These are phyloP conservation scores for Oryza rufipogon DNA, from an alignment of 176 grass and related monocot species.

Conservation along the genomic window DNA sequence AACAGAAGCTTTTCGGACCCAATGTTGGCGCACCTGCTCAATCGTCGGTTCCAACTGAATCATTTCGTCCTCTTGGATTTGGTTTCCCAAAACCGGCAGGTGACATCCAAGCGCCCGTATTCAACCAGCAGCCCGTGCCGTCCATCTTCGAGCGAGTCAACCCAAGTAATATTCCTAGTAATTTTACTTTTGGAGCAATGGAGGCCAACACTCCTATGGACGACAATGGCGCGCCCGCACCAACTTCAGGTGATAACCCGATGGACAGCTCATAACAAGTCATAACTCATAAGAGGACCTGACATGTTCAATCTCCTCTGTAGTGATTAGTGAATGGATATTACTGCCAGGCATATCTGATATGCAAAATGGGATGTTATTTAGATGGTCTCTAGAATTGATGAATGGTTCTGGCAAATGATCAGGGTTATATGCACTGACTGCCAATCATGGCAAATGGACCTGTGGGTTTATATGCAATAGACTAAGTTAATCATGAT, in stretches of 20 bases:
- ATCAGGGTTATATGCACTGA: background rate
- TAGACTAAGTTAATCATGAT: conserved; percentile 4
- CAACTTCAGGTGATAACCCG: conserved; percentile 41
- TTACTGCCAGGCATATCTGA: conserved; percentile 10
- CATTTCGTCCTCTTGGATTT: conserved; percentile 69
- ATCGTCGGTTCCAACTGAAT: conserved; percentile 47
- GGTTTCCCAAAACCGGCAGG: conserved; percentile 55
- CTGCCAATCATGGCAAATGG: background rate
- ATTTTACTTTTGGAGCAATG: conserved; percentile 66
- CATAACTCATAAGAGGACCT: conserved; percentile 48
- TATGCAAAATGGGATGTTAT: background rate
- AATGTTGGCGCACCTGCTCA: conserved; percentile 21
- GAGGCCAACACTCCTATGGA: conserved; percentile 11
- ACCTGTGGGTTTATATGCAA: background rate
- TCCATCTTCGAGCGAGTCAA: conserved; percentile 62
- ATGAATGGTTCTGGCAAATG: conserved; percentile 35
- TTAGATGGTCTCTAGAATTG: conserved; percentile 32
- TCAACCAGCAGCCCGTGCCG: conserved; percentile 48
- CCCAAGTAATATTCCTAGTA: conserved; percentile 39
- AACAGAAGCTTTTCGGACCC: conserved; percentile 66
- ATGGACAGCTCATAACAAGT: conserved; percentile 51
- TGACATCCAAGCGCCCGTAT: conserved; percentile 52
- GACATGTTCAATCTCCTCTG: conserved; percentile 1
- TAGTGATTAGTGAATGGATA: background rate
- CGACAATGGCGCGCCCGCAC: background rate